Percentiles rank a stretch among this genome's conserved stretches.
phyloP scores from a whole-genome alignment of 352 stramenopile species.

The Globisporangium rhizosaccharum region DNA sequence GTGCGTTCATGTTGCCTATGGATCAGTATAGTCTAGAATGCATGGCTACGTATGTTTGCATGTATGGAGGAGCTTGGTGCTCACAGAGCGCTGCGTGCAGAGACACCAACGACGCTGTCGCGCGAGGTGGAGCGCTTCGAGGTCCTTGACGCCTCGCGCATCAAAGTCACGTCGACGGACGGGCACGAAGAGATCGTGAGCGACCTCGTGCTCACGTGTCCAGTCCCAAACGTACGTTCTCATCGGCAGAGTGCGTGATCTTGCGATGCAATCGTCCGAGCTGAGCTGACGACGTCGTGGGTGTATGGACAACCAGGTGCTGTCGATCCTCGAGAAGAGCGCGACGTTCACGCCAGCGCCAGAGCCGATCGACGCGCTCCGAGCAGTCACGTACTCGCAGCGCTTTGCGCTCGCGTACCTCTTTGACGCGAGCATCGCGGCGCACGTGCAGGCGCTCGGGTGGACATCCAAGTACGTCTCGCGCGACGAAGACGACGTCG shows the following conservation, averaged over 20 bases:
- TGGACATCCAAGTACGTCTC: constrained; percentile 68
- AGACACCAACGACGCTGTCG: constrained; percentile 32
- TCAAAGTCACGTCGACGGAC: constrained; percentile 36
- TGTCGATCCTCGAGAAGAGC: constrained; percentile 54
- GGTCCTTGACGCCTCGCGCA: constrained; percentile 37
- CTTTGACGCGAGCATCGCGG: constrained; percentile 39
- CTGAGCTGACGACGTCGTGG: background rate
- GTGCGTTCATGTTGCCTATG: constrained; percentile 5
- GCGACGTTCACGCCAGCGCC: constrained; percentile 23
- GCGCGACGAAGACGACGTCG: constrained; percentile 44
- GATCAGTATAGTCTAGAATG: too few species aligned
- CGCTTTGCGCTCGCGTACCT: constrained; percentile 61
- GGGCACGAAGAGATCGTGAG: constrained; percentile 50
- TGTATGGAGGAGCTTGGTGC: background rate
- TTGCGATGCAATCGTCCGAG: background rate
- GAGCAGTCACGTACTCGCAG: constrained; percentile 57
- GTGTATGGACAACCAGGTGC: constrained; percentile 13
- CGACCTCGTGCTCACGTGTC: constrained; percentile 66
- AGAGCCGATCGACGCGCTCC: constrained; percentile 27
- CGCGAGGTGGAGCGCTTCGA: constrained; percentile 47
- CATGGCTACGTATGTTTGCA: background rate
- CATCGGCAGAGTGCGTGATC: background rate
- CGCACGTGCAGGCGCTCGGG: constrained; percentile 31
- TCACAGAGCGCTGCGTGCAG: constrained; percentile 12
- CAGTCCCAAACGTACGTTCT: constrained; percentile 38